Base-by-base conservation (phyloP, 257 asterid genomes). In the Thymus quinquecostatus region DNA sequence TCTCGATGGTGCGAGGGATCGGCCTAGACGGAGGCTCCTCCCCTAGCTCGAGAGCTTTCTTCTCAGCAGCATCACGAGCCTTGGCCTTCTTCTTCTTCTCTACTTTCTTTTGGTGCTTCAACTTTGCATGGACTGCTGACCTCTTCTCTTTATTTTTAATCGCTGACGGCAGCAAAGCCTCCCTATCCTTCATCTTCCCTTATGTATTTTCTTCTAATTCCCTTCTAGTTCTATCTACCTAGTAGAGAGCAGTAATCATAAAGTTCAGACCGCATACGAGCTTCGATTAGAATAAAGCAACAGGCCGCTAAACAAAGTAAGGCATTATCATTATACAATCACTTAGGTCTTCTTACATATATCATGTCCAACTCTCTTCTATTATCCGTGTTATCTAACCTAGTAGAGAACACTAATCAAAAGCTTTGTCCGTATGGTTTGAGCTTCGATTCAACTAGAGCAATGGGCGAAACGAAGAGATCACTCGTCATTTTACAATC, bases 111-210 rank as follows among this genome's bases (percentile, higher is more conserved):
- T 91, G 83, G 3, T 84, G 93, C 83, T 94, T 94, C 65, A 89
- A 71, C 80, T 94, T 89, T 9, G 96, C 92, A 71, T 88, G 92
- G 61, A 86, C 85, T 8, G 78, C 90, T 0, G 97, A 85, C 71
- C 98, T 87, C 82, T 87, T 88, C 71, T 85, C 96, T 73, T 94
- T 94, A 65, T 94, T 94, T 79, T 94, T 94, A 10, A 91, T 86
- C 47, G 72, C 69, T 1, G 98, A 91, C 2, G 99, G 98, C 34
- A 86, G 91, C 79, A 88, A 45, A 12, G 79, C 10, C 14, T 84
- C 89, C 72, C 30, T 62, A 30, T 48, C 84, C 78, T 83, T 86
- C 77, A 84, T 91, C 64, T 79, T 81, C 79, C 21, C 21, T 94
- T 94, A 63, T 91, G 97, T 12, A 84, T 41, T 82, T 78, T 88